Conservation (phyloP, 139 green algal genomes). For the Spirogloea muscicola region DNA sequence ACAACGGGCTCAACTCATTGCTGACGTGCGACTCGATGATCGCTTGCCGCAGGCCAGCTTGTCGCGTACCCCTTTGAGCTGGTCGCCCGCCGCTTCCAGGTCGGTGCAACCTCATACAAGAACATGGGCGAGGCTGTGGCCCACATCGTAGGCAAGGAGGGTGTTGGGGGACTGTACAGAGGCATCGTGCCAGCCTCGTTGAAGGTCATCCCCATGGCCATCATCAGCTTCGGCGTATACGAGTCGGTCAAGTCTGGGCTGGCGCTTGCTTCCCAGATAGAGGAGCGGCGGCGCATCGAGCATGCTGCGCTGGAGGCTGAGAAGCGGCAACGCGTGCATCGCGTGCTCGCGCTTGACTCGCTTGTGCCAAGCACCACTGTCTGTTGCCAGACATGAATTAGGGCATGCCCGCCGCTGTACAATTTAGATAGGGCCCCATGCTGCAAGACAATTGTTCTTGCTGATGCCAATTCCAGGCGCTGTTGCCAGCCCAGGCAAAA, state of each 20-base stretch:
- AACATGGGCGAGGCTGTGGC: slow-evolving; percentile 22
- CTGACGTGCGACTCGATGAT: slow-evolving; percentile 44
- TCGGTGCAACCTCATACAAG: slow-evolving; percentile 10
- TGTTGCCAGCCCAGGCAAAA: no score
- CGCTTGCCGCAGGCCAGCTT: slow-evolving; percentile 64
- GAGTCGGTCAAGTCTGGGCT: slow-evolving; percentile 52
- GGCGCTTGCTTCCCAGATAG: background rate
- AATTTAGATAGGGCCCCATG: no score
- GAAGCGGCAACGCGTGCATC: no score
- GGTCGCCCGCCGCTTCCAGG: slow-evolving; percentile 59
- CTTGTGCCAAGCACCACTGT: no score
- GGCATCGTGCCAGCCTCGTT: slow-evolving; percentile 66
- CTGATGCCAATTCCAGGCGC: no score
- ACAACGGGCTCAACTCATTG: background rate
- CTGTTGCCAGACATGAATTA: no score
- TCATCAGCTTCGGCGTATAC: slow-evolving; percentile 74
- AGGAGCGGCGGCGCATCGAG: slow-evolving; percentile 22
- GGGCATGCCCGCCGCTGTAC: no score
- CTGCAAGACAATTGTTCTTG: no score
- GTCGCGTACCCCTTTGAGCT: slow-evolving; percentile 76
- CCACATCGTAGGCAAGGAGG: slow-evolving; percentile 46
- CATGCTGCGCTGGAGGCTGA: slow-evolving; percentile 18
- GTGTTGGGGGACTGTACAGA: slow-evolving; percentile 50
- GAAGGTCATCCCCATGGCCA: slow-evolving; percentile 73
- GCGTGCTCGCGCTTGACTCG: no score